Evolutionary conservation across 2,329 filamentous ascomycete species (phyloP), one percentile per base, ranked within the genome.

Genomic region (Ophiosphaerella herpotricha): DNA sequence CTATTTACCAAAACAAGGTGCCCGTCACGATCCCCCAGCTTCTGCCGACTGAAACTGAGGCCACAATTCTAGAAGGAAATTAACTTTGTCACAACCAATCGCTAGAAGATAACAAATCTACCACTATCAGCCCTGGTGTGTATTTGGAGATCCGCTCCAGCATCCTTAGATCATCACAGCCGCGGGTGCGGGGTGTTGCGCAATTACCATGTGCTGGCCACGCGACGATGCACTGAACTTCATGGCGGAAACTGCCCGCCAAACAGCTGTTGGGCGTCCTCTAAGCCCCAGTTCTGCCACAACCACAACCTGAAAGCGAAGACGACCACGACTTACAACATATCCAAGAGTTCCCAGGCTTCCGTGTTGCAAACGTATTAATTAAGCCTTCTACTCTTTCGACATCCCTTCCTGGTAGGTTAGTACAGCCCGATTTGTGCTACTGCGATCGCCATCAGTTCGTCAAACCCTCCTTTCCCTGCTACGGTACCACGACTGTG

Each of bases 121-220:
- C 32, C 9, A 35, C 33, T 5, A n/a, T 2, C 33, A 35, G 33
- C 13, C 33, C 33, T 18, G 13, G 7, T 23, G 9, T 5, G n/a
- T 16, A 23, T 5, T 12, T 11, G 40, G 43, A 39, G 12, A 45
- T 39, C 29, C 14, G 24, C 43, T 32, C 41, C 18, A 7, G 29
- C 18, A 14, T 33, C 4, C n/a, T 40, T 18, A 26, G 32, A 47
- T 47, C 44, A 26, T 21, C 37, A n/a, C 6, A 35, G 38, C 37
- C 44, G 29, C 18, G 18, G 4, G 37, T 41, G 44, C 44, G 38
- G 38, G 38, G 36, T 26, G 12, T 47, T 47, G 44, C 44, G 44
- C 44, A 41, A 41, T 41, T 41, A 37, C 44, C 42, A 45, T 45
- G 42, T 45, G 35, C 14, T 33, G 23, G 41, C 41, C 41, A 43